These are phyloP conservation scores for Pisolithus marmoratus DNA, from an alignment of 768 basidiomycete species.

Conservation along the genomic window DNA sequence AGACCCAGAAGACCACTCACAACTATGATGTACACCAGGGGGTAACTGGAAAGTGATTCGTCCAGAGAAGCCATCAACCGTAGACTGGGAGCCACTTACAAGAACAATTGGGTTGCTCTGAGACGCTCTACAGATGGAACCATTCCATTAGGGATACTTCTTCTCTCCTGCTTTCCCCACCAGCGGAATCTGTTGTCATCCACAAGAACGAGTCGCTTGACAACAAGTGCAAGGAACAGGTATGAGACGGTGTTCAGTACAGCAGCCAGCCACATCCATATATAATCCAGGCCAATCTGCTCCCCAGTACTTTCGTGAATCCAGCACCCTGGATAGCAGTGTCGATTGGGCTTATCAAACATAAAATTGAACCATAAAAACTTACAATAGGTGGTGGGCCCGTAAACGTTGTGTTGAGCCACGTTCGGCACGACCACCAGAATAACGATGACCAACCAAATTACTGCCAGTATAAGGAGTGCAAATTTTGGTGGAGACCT, in stretches of 20 bases:
- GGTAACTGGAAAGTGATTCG: slow-evolving; percentile 31
- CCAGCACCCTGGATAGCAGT: slow-evolving; percentile 46
- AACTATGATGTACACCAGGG: slow-evolving; percentile 37
- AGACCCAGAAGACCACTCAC: slow-evolving; percentile 10
- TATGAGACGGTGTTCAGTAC: slow-evolving; percentile 40
- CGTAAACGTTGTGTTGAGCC: slow-evolving; percentile 33
- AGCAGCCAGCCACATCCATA: slow-evolving; percentile 49
- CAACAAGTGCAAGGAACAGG: slow-evolving; percentile 37
- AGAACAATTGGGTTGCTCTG: slow-evolving; percentile 42
- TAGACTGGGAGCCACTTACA: slow-evolving; percentile 29
- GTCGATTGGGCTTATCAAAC: neutral
- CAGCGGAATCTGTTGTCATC: slow-evolving; percentile 24
- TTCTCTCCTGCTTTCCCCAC: slow-evolving; percentile 3
- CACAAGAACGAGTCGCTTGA: slow-evolving; percentile 33
- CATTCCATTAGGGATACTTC: slow-evolving; percentile 5
- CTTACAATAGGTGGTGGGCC: slow-evolving; percentile 37
- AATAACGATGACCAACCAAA: slow-evolving; percentile 38
- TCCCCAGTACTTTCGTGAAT: slow-evolving; percentile 33
- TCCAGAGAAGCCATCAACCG: neutral
- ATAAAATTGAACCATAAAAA: neutral
- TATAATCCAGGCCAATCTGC: slow-evolving; percentile 42
- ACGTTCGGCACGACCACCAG: slow-evolving; percentile 35
- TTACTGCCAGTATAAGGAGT: slow-evolving; percentile 24
- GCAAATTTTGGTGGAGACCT: slow-evolving; percentile 26
- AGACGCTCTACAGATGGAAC: slow-evolving; percentile 8